phyloP scores from a whole-genome alignment of 495 filamentous ascomycete species.

The Neurospora sp. region DNA sequence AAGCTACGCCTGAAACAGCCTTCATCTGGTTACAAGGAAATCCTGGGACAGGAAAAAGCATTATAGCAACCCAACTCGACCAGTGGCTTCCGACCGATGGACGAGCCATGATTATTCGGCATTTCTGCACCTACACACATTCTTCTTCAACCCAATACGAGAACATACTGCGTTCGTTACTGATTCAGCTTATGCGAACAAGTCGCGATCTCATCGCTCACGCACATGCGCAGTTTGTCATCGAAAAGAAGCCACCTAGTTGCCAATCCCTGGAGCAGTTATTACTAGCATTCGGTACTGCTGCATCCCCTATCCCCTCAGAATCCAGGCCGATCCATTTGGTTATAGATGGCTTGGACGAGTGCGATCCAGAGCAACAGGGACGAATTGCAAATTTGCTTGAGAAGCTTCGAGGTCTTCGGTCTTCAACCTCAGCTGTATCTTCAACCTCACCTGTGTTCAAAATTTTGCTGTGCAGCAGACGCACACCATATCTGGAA shows the following conservation, averaged over 20 bases:
- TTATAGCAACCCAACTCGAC: constrained; percentile 13
- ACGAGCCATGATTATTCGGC: constrained; percentile 10
- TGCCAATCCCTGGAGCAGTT: constrained; percentile 13
- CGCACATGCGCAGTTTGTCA: constrained; percentile 13
- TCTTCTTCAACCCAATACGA: constrained; percentile 20
- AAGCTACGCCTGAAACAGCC: background rate
- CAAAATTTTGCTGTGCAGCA: constrained; percentile 19
- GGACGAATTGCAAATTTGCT: constrained; percentile 11
- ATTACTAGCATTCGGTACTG: constrained; percentile 2
- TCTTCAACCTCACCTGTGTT: constrained; percentile 2
- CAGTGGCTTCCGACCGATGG: constrained; percentile 8
- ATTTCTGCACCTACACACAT: constrained; percentile 23
- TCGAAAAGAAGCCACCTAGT: constrained; percentile 6
- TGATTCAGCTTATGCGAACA: constrained; percentile 16
- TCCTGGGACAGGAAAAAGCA: constrained; percentile 25
- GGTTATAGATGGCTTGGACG: constrained; percentile 22
- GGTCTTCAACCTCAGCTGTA: background rate
- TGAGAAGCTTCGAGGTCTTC: constrained; percentile 3
- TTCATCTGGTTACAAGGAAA: constrained; percentile 20
- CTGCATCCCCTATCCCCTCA: background rate
- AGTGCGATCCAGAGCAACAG: constrained; percentile 19
- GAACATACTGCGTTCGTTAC: constrained; percentile 19
- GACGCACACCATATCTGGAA: constrained; percentile 2
- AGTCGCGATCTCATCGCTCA: constrained; percentile 17
- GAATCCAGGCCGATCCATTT: background rate